These are phyloP conservation scores for Solanum chaucha DNA, from an alignment of 257 asterid species.

Conservation along the genomic window DNA sequence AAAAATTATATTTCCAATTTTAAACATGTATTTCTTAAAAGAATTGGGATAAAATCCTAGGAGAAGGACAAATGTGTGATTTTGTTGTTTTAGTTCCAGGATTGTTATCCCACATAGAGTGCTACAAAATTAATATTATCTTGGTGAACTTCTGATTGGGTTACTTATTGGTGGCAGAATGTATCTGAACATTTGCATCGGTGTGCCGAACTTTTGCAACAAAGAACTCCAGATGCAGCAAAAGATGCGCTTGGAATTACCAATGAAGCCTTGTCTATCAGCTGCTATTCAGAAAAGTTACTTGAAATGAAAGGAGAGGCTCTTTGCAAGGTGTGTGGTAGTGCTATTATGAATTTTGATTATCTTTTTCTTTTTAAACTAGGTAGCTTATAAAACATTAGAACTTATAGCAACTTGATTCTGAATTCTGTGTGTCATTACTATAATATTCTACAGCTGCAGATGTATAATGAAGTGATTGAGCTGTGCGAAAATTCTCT, in stretches of 20 bases:
- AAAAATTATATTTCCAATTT: not conserved
- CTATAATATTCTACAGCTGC: slow-evolving; percentile 33
- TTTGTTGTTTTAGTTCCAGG: not conserved
- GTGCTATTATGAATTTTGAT: not conserved
- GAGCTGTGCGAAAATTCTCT: slow-evolving; percentile 66
- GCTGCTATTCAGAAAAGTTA: slow-evolving; percentile 71
- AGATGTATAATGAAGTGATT: slow-evolving; percentile 61
- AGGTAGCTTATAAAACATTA: not conserved
- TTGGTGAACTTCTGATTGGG: not conserved
- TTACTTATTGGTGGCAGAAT: slow-evolving; percentile 38
- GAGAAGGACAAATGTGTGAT: not conserved
- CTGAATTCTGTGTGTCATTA: not conserved
- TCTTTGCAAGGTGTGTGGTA: slow-evolving; percentile 49
- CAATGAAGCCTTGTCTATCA: slow-evolving; percentile 50
- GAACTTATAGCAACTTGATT: not conserved
- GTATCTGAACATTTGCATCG: slow-evolving; percentile 41
- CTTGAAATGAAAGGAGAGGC: slow-evolving; percentile 88
- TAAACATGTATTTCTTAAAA: not conserved
- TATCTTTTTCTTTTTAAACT: not conserved
- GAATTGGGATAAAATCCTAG: not conserved
- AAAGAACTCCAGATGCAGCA: slow-evolving; percentile 51
- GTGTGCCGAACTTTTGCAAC: slow-evolving; percentile 49
- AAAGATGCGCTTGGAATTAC: slow-evolving; percentile 40
- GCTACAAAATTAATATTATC: not conserved
- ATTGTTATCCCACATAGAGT: not conserved